Conservation (phyloP, 2,329 filamentous ascomycete genomes). For the Blastomyces gilchristii region DNA sequence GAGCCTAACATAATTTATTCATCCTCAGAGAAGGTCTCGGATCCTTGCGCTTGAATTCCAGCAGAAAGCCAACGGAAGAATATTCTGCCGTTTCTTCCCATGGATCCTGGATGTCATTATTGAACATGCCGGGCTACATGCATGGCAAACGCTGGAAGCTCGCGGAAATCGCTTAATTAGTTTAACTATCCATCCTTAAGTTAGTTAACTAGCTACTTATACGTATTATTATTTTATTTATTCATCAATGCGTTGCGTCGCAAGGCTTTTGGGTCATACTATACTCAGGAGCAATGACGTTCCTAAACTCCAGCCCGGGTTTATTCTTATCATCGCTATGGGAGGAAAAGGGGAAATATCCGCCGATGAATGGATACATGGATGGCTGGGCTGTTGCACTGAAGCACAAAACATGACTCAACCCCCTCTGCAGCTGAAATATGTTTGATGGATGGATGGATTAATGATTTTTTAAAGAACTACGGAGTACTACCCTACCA, state of each 20-base stretch:
- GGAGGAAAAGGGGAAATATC: not conserved
- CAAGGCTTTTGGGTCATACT: too few species aligned
- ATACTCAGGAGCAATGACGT: not conserved
- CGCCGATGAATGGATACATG: not conserved
- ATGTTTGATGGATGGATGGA: too few species aligned
- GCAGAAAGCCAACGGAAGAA: too few species aligned
- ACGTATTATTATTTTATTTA: too few species aligned
- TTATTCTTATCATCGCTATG: not conserved
- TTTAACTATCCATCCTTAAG: too few species aligned
- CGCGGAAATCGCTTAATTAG: not conserved
- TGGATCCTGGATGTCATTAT: not conserved
- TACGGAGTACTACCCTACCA: not conserved
- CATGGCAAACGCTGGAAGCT: not conserved
- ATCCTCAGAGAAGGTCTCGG: not conserved
- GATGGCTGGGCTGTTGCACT: not conserved
- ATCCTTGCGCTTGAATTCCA: not conserved
- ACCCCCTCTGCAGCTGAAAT: not conserved
- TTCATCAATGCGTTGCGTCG: too few species aligned
- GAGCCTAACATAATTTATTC: not conserved
- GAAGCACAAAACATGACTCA: not conserved
- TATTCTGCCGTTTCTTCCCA: too few species aligned
- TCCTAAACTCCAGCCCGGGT: not conserved
- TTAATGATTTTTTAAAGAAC: too few species aligned
- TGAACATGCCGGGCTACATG: not conserved
- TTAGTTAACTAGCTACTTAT: too few species aligned